Evolutionary conservation across 2,329 filamentous ascomycete genomes (phyloP).

Genomic region (Pseudogymnoascus sp.): DNA sequence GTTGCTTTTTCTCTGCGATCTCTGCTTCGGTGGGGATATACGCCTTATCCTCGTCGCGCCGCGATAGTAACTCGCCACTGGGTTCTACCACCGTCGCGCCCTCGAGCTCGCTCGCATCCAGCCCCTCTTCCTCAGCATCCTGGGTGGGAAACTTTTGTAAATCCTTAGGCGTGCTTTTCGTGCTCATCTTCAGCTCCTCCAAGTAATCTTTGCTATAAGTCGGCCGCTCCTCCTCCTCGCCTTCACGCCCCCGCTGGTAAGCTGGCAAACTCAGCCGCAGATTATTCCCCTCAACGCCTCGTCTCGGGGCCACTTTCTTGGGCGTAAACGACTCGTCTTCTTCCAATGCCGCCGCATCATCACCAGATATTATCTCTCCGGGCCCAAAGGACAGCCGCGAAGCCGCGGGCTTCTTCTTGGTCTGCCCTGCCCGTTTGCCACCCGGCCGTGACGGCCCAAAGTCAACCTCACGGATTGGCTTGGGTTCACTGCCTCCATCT

Average conservation of each 20-base stretch:
- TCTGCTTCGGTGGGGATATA: conserved; percentile 73
- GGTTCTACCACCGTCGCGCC: conserved; percentile 56
- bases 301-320: conserved; percentile 53
- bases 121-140: conserved; percentile 44
- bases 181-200: conserved; percentile 76
- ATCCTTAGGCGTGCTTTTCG: conserved; percentile 71
- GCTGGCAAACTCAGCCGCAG: conserved; percentile 43
- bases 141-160: conserved; percentile 37
- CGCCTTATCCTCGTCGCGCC: conserved; percentile 25
- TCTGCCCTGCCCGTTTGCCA: conserved; percentile 41
- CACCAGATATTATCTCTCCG: conserved; percentile 45
- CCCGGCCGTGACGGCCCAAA: background rate
- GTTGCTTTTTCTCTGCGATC: conserved; percentile 84
- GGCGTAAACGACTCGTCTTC: conserved; percentile 50
- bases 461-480: conserved; percentile 10
- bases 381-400: conserved; percentile 72
- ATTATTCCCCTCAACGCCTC: conserved; percentile 60
- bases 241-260: conserved; percentile 21
- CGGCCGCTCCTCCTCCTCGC: conserved; percentile 59
- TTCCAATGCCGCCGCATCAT: conserved; percentile 43
- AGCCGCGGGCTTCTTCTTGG: conserved; percentile 52
- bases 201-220: conserved; percentile 83
- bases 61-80: conserved; percentile 14
- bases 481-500: conserved; percentile 5
- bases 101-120: conserved; percentile 54